These are phyloP conservation scores for Yamadazyma trypodendri DNA, from an alignment of 1,139 yeast species.

Conservation along the genomic window DNA sequence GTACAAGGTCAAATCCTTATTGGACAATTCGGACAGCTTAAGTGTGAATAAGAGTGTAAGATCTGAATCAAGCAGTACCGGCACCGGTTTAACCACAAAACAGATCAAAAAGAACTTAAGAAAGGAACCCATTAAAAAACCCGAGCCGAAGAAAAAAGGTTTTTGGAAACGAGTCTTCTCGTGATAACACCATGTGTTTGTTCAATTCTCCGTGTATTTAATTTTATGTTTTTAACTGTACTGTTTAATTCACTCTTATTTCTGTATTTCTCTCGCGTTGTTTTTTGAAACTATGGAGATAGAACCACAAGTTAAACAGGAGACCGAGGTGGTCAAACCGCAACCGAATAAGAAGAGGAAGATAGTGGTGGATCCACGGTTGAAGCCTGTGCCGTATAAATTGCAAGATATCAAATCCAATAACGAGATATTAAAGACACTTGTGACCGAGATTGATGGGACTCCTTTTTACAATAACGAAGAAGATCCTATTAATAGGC, in stretches of 20 bases:
- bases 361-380: conserved; percentile 37
- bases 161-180: conserved; percentile 17
- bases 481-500: conserved; percentile 74
- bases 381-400: conserved; percentile 46
- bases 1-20: conserved; percentile 43
- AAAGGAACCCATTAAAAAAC: conserved; percentile 9
- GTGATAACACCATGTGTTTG: background rate
- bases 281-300: no score
- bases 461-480: conserved; percentile 51
- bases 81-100: conserved; percentile 15
- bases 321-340: conserved; percentile 7
- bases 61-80: conserved; percentile 6
- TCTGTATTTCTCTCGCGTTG: no score
- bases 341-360: conserved; percentile 13
- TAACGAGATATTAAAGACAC: conserved; percentile 9
- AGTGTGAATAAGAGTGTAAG: conserved; percentile 7
- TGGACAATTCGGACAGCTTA: conserved; percentile 14
- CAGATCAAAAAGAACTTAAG: conserved; percentile 15
- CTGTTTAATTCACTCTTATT: no score
- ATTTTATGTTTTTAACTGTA: background rate
- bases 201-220: background rate
- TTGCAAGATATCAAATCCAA: conserved; percentile 26
- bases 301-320: conserved; percentile 14
- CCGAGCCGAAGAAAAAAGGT: conserved; percentile 13
- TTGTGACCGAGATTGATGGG: conserved; percentile 14